Evolutionary conservation across 139 green algal species (phyloP).

Genomic region (Ettlia oleoabundans): DNA sequence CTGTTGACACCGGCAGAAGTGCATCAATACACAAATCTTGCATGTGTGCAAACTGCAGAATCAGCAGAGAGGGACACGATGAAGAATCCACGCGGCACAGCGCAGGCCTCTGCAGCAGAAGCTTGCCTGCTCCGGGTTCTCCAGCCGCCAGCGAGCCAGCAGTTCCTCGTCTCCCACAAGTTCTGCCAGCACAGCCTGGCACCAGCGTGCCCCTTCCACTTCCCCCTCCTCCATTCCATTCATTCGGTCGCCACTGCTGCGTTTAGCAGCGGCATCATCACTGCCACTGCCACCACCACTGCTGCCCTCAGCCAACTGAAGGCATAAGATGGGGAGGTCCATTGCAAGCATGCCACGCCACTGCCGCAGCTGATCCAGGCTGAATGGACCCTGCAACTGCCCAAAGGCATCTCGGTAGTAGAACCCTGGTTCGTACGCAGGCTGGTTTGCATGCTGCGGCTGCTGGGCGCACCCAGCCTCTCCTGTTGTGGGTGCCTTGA

Average conservation of each 20-base stretch:
- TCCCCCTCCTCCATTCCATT: not conserved
- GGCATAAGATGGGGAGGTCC: conserved; percentile 54
- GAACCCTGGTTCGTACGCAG: conserved; percentile 1
- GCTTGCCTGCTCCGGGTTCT: conserved; percentile 27
- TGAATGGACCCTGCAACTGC: conserved; percentile 57
- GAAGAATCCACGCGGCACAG: not conserved
- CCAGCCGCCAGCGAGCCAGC: conserved; percentile 34
- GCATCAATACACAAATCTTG: no score
- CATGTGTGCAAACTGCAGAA: no score
- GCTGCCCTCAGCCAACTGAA: conserved; percentile 15
- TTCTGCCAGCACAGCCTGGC: conserved; percentile 40
- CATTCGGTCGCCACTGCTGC: not conserved
- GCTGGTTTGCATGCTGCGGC: not conserved
- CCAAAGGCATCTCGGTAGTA: conserved; percentile 54
- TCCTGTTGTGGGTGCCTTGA: not conserved
- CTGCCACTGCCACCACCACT: not conserved
- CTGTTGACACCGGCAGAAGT: no score
- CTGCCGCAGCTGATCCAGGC: conserved; percentile 37
- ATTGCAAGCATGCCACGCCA: conserved; percentile 67
- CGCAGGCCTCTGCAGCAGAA: not conserved
- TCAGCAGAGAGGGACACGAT: no score
- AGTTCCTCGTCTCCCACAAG: conserved; percentile 51
- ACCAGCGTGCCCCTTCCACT: no score
- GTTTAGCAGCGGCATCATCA: not conserved
- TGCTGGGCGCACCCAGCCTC: not conserved